A percentile compares a stretch with the other conserved stretches of the same genome.
Evolutionary conservation across 192 early-diverging fungal species (phyloP).

Genomic region (Fimicolochytrium jonesii): DNA sequence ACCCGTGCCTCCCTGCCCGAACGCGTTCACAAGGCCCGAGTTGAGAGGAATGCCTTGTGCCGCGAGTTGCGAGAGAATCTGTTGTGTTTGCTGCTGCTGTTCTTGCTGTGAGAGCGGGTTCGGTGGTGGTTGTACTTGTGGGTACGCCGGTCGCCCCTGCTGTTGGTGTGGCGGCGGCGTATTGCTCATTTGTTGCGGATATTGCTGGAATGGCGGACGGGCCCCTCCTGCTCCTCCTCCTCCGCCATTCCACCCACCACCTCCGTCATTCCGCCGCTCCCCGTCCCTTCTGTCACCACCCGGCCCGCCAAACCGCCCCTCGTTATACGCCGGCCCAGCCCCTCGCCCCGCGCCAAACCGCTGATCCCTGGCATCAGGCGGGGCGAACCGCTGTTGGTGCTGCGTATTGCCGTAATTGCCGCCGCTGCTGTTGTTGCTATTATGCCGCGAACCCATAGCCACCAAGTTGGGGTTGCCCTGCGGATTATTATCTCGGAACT

Average conservation of each 20-base stretch:
- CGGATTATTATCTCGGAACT: no score
- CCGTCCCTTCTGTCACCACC: background rate
- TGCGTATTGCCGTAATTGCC: no score
- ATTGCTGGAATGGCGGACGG: background rate
- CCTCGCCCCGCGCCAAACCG: no score
- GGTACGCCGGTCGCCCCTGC: background rate
- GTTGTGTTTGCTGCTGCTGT: conserved; percentile 10
- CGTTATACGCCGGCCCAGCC: no score
- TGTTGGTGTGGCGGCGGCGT: conserved; percentile 12
- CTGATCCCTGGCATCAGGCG: no score
- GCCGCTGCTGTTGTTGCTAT: no score
- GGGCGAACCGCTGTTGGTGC: background rate
- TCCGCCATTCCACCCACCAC: no score
- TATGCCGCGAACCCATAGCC: no score
- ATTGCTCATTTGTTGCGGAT: background rate
- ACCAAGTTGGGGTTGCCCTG: no score
- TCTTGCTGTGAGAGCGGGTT: background rate
- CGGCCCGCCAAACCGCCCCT: no score
- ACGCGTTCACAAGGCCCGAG: conserved; percentile 6
- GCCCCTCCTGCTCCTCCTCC: no score
- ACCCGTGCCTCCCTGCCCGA: background rate
- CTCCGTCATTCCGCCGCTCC: background rate
- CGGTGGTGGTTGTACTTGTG: background rate
- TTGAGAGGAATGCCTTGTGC: conserved; percentile 19
- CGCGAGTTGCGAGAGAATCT: conserved; percentile 15